Evolutionary conservation across 1,284 basidiomycete species (phyloP).

Genomic region (Bjerkandera adusta): DNA sequence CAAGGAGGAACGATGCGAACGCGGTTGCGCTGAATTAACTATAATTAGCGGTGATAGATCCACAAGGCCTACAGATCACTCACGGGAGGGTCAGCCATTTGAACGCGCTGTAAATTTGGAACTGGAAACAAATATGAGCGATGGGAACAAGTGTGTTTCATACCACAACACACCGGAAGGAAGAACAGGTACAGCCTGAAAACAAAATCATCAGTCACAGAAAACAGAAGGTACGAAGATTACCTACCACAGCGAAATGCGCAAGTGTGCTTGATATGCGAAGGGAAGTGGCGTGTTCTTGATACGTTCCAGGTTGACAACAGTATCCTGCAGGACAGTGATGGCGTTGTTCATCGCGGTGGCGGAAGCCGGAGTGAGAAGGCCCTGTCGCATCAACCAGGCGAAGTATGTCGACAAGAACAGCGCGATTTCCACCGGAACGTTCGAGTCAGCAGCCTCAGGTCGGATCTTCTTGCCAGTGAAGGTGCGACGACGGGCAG

Average conservation of each 20-base stretch:
- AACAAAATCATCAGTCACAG: neutral
- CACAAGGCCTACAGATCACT: slow-evolving; percentile 10
- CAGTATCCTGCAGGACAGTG: slow-evolving; percentile 50
- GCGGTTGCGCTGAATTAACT: slow-evolving; percentile 42
- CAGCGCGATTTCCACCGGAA: slow-evolving; percentile 62
- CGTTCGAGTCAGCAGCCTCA: slow-evolving; percentile 54
- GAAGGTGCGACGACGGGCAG: slow-evolving; percentile 26
- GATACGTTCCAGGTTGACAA: slow-evolving; percentile 60
- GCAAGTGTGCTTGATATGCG: slow-evolving; percentile 66
- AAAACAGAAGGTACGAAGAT: slow-evolving; percentile 3
- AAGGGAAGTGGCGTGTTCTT: slow-evolving; percentile 64
- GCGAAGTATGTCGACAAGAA: slow-evolving; percentile 55
- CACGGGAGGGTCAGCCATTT: slow-evolving; percentile 54
- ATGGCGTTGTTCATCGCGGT: slow-evolving; percentile 47
- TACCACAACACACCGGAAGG: slow-evolving; percentile 47
- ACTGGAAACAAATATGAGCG: slow-evolving; percentile 30
- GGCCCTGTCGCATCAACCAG: slow-evolving; percentile 42
- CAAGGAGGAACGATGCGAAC: slow-evolving; percentile 58
- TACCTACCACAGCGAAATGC: slow-evolving; percentile 59
- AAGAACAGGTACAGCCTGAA: slow-evolving; percentile 62
- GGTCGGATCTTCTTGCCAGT: slow-evolving; percentile 40
- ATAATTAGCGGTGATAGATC: slow-evolving; percentile 4
- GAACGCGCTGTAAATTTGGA: slow-evolving; percentile 57
- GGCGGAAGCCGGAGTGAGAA: slow-evolving; percentile 50
- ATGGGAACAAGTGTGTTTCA: neutral